phyloP scores from a whole-genome alignment of 805 yeast species.

The Tetrapisispora fleetii region DNA sequence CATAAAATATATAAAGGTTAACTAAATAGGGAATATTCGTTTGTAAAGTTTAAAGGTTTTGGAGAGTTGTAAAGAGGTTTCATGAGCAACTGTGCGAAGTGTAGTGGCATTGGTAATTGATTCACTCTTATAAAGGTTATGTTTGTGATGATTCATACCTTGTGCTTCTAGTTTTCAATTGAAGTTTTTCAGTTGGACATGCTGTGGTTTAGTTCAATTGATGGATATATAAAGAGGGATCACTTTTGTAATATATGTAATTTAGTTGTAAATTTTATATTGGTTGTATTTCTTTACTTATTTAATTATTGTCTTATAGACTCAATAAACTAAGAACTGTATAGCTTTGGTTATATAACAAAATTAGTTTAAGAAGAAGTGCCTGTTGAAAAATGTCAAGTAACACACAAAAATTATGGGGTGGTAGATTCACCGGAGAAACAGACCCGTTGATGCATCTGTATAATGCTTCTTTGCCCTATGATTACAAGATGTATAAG shows the following conservation, averaged over 20 bases:
- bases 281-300: not conserved
- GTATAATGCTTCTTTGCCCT: slow-evolving; percentile 93
- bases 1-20: not conserved
- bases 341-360: not conserved
- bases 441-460: slow-evolving; percentile 96
- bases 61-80: no score
- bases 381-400: slow-evolving; percentile 14
- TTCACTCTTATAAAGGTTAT: no score
- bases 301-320: no score
- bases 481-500: slow-evolving; percentile 87
- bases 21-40: no score
- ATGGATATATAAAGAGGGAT: no score
- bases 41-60: no score
- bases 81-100: no score
- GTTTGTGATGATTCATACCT: no score
- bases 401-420: slow-evolving; percentile 75
- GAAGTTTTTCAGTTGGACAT: no score
- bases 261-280: not conserved
- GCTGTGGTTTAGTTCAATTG: no score
- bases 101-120: no score
- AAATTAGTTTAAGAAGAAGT: not conserved
- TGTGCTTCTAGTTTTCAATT: no score
- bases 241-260: not conserved
- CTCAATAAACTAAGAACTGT: not conserved
- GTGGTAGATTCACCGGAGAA: slow-evolving; percentile 96